phyloP scores from a whole-genome alignment of 768 basidiomycete genomes.

The Suillus clintonianus region DNA sequence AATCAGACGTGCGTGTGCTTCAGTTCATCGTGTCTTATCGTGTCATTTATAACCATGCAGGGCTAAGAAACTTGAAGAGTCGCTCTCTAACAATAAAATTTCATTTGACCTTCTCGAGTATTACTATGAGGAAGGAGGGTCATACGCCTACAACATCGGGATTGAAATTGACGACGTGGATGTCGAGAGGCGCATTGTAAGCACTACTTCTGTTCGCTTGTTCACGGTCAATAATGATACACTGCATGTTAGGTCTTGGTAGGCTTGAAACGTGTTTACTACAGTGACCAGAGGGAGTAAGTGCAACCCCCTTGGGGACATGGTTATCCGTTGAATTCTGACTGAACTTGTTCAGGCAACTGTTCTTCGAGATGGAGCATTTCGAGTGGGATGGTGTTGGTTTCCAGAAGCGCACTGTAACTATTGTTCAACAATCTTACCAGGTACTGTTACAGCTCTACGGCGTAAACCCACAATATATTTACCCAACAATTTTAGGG shows the following conservation, averaged over 20 bases:
- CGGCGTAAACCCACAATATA: neutral
- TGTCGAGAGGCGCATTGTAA: neutral
- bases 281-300: neutral
- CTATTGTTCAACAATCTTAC: neutral
- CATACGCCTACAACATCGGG: neutral
- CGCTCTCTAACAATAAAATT: neutral
- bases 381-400: neutral
- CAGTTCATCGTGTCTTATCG: neutral
- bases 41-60: neutral
- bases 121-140: neutral
- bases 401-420: neutral
- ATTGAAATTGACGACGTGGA: neutral
- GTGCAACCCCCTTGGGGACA: neutral
- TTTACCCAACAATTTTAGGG: neutral
- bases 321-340: neutral
- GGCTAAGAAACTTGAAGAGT: neutral
- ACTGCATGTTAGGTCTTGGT: neutral
- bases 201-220: neutral
- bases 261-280: neutral
- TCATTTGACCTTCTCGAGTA: neutral
- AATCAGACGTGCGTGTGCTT: neutral
- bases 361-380: neutral
- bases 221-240: neutral
- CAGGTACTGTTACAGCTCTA: neutral
- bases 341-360: neutral